A percentile compares a stretch with the other conserved stretches of the same genome.
These are phyloP conservation scores for Penicillium expansum DNA, from an alignment of 2,329 filamentous ascomycete genomes.

Conservation along the genomic window DNA sequence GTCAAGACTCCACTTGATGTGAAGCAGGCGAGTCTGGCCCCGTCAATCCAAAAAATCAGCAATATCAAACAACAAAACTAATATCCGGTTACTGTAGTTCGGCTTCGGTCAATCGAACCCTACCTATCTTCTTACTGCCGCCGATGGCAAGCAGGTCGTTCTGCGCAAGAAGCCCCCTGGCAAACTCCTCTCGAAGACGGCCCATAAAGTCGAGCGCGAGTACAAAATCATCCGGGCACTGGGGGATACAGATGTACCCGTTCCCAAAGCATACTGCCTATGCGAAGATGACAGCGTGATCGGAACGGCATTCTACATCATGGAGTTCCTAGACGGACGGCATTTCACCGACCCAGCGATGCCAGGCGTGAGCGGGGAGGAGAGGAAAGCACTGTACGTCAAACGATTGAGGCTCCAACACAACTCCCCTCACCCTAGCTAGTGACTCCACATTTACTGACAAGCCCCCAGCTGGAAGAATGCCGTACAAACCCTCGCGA, in stretches of 20 bases:
- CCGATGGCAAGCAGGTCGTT: slow-evolving; percentile 70
- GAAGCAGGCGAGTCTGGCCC: slow-evolving; percentile 67
- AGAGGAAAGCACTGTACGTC: slow-evolving; percentile 68
- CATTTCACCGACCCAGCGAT: slow-evolving; percentile 88
- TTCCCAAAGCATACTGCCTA: slow-evolving; percentile 77
- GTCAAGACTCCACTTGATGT: slow-evolving; percentile 80
- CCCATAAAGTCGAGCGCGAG: slow-evolving; percentile 95
- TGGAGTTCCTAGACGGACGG: slow-evolving; percentile 91
- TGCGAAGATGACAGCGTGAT: slow-evolving; percentile 79
- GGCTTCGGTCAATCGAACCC: slow-evolving; percentile 97
- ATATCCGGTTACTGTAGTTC: slow-evolving; percentile 58
- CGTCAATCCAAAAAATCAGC: neutral
- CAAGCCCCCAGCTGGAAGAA: slow-evolving; percentile 65
- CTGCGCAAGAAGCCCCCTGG: slow-evolving; percentile 98
- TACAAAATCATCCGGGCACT: slow-evolving; percentile 87
- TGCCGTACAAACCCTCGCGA: slow-evolving; percentile 77
- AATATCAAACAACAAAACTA: neutral
- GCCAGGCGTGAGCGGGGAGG: slow-evolving; percentile 65
- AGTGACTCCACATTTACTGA: neutral
- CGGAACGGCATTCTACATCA: slow-evolving; percentile 93
- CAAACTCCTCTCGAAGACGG: slow-evolving; percentile 84
- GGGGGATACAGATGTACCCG: slow-evolving; percentile 74
- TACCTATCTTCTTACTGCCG: slow-evolving; percentile 83
- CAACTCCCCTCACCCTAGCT: neutral
- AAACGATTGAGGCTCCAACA: neutral